phyloP scores from a whole-genome alignment of 129 eudicot genomes.

The Arctium lappa region DNA sequence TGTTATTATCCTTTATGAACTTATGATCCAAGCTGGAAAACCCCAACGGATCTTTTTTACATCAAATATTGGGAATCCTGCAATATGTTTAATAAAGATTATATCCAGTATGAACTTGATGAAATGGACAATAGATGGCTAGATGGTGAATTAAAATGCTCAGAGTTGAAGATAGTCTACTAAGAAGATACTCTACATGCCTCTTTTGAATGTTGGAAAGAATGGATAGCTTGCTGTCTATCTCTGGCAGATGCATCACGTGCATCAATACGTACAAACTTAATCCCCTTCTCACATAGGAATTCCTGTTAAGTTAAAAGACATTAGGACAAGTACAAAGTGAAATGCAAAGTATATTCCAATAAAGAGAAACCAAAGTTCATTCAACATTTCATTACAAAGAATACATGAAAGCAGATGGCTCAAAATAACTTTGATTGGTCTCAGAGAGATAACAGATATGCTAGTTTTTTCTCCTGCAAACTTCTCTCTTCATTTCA shows the following conservation, averaged over 20 bases:
- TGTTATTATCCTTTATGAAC: not conserved
- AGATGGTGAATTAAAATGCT: not conserved
- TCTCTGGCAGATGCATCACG: conserved; percentile 47
- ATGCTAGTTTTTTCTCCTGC: not conserved
- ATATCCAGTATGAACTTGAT: conserved; percentile 1
- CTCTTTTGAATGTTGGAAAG: conserved; percentile 81
- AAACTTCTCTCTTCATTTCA: conserved; percentile 6
- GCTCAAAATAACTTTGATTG: conserved; percentile 9
- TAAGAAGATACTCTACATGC: conserved; percentile 30
- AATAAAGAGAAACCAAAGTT: not conserved
- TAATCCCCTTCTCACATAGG: conserved; percentile 61
- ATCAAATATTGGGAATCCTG: not conserved
- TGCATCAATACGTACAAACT: conserved; percentile 79
- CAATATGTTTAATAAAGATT: not conserved
- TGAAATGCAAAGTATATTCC: conserved; percentile 3
- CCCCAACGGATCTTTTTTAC: not conserved
- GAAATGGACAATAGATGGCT: not conserved
- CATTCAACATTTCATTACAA: not conserved
- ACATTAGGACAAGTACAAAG: not conserved
- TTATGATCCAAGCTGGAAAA: not conserved
- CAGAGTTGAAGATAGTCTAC: not conserved
- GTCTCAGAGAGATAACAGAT: not conserved
- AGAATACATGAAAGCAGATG: conserved; percentile 1
- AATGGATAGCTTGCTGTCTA: conserved; percentile 66
- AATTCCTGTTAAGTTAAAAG: conserved; percentile 51